Evolutionary conservation across 805 yeast genomes (phyloP), one percentile per base, ranked within the genome.

Genomic region (Cyberlindnera mrakii): DNA sequence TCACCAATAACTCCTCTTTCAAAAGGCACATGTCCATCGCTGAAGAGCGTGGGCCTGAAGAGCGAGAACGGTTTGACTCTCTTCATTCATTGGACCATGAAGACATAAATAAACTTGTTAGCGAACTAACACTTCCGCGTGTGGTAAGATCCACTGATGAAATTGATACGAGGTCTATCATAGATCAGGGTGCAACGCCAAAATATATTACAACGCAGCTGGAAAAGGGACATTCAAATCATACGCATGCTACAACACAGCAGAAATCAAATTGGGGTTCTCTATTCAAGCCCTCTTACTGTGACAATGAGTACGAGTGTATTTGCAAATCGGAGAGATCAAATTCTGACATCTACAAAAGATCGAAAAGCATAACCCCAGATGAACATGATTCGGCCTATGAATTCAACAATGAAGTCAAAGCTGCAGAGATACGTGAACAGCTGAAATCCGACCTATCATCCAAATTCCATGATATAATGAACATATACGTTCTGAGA

Each of bases 381-480:
- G 25, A 18, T 11, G 36, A 34, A n/a, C 16, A 18, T 11, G 25
- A 34, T 18, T 18, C 23, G 9, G 8, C n/a, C 16, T 35, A 35
- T 13, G 54, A 55, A 33, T 49, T 46, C 40, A 50, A 47, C 41
- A 53, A 54, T 15, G 39, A 48, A 3, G 30, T 50, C 13, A 47
- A 44, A 15, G 51, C 48, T 14, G 38, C 46, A 18, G 57, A 53
- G 25, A 18, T 47, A 1, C 43, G 52, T 32, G 55, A 55, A 33
- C 42, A 41, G 37, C 27, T 50, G 10, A 57, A 56, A 25, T 41
- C 41, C 4, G 53, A 59, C 33, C 34, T 63, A 14, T 34, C 30
- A 1, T 50, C 51, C 30, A 70, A 70, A 47, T 72, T 74, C 67
- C 48, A 55, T 18, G 46, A 52, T 41, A 68, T 77, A 34, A 56